A percentile compares a stretch with the other conserved stretches of the same genome.
Evolutionary conservation across 1,284 basidiomycete species (phyloP).

Genomic region (Caloboletus firmus): DNA sequence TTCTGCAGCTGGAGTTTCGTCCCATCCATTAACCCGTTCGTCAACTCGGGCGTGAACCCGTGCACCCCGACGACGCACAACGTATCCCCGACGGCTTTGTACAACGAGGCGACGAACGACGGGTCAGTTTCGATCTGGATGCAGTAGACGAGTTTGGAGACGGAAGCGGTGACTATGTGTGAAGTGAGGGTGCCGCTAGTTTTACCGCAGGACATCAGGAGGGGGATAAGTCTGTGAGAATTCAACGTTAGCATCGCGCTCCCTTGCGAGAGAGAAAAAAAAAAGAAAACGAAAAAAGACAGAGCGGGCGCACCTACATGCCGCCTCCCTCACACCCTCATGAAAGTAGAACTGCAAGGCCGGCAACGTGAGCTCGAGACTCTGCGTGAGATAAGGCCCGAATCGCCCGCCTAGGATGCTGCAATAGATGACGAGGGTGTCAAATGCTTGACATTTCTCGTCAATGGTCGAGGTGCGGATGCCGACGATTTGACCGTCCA

Average conservation of each 20-base stretch:
- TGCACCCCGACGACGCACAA: slow-evolving; percentile 58
- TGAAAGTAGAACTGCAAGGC: slow-evolving; percentile 76
- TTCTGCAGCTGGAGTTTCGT: slow-evolving; percentile 66
- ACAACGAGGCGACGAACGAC: slow-evolving; percentile 74
- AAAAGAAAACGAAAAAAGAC: background rate
- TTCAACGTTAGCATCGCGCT: background rate
- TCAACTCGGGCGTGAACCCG: slow-evolving; percentile 52
- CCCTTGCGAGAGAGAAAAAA: too few relatives aligned
- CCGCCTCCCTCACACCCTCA: slow-evolving; percentile 78
- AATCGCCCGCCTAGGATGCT: slow-evolving; percentile 68
- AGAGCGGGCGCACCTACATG: slow-evolving; percentile 25
- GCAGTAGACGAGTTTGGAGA: slow-evolving; percentile 65
- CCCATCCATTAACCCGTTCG: slow-evolving; percentile 58
- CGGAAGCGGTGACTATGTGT: slow-evolving; percentile 69
- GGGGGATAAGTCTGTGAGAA: slow-evolving; percentile 63
- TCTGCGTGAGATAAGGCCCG: slow-evolving; percentile 69
- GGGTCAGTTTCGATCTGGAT: slow-evolving; percentile 68
- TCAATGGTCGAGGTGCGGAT: slow-evolving; percentile 79
- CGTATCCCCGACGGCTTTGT: slow-evolving; percentile 72
- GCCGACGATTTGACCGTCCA: slow-evolving; percentile 75
- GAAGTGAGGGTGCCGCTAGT: slow-evolving; percentile 61
- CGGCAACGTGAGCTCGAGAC: slow-evolving; percentile 70
- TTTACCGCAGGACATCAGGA: slow-evolving; percentile 71
- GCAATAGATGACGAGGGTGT: slow-evolving; percentile 79
- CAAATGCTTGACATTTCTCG: slow-evolving; percentile 86